These are phyloP conservation scores for Xylaria sp. DNA, from an alignment of 495 filamentous ascomycete species.

Conservation along the genomic window DNA sequence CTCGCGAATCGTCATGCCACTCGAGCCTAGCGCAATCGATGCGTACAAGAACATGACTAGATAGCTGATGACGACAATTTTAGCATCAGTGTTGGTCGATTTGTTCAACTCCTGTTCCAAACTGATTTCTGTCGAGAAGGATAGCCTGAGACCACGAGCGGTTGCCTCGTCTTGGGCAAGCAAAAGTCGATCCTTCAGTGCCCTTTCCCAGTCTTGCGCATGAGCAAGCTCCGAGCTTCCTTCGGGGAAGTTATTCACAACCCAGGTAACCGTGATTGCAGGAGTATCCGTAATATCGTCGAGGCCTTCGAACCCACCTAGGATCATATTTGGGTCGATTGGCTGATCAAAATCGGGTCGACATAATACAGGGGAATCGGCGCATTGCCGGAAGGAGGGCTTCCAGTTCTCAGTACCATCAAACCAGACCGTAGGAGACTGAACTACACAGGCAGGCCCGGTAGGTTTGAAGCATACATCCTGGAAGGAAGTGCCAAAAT, in stretches of 20 bases:
- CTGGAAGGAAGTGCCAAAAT: constrained; percentile 69
- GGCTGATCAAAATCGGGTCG: constrained; percentile 88
- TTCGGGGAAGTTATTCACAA: constrained; percentile 87
- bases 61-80: constrained; percentile 96
- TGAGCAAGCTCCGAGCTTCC: constrained; percentile 69
- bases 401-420: constrained; percentile 71
- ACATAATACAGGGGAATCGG: constrained; percentile 78
- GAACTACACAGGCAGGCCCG: constrained; percentile 87
- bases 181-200: constrained; percentile 71
- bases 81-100: constrained; percentile 95
- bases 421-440: constrained; percentile 88
- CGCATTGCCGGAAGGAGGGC: constrained; percentile 70
- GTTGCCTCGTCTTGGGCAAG: constrained; percentile 80
- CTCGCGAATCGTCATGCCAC: constrained; percentile 75
- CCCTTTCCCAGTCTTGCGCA: constrained; percentile 89
- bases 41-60: constrained; percentile 98
- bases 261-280: constrained; percentile 92
- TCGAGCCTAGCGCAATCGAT: constrained; percentile 88
- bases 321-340: constrained; percentile 79
- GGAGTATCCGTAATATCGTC: constrained; percentile 73
- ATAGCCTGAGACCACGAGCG: constrained; percentile 79
- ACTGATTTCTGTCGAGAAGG: constrained; percentile 93
- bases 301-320: constrained; percentile 77
- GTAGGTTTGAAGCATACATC: constrained; percentile 95
- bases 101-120: constrained; percentile 94